Conservation (phyloP, 805 yeast genomes). For the Ogataea populi-albae region DNA sequence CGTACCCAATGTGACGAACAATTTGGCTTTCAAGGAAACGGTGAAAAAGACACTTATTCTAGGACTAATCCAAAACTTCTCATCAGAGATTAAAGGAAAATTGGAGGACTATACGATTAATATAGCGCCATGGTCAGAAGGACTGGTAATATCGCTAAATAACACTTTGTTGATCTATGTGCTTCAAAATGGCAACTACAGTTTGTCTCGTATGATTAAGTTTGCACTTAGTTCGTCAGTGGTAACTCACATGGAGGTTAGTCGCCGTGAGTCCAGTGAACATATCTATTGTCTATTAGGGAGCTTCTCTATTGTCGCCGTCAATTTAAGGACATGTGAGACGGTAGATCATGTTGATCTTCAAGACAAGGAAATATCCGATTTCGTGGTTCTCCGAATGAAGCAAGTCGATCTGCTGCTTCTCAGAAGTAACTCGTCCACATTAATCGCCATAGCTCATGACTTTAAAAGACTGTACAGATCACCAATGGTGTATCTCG, state of each 20-base stretch:
- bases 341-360: conserved; percentile 5
- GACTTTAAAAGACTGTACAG: conserved; percentile 4
- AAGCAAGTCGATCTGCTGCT: conserved; percentile 4
- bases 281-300: conserved; percentile 8
- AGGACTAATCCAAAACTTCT: conserved; percentile 2
- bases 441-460: conserved; percentile 2
- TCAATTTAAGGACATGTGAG: conserved; percentile 8
- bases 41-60: conserved; percentile 6
- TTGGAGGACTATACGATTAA: conserved; percentile 8
- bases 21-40: conserved; percentile 3
- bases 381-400: conserved; percentile 1
- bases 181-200: background rate
- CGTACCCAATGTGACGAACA: background rate
- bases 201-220: conserved; percentile 8
- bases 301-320: conserved; percentile 3
- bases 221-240: conserved; percentile 4
- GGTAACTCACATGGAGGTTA: background rate
- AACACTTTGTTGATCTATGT: conserved; percentile 8
- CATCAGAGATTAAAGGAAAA: conserved; percentile 5
- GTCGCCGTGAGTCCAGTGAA: conserved; percentile 3
- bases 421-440: conserved; percentile 4
- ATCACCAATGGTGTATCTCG: conserved; percentile 12
- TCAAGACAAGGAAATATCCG: background rate
- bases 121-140: conserved; percentile 8
- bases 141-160: conserved; percentile 11